Base-by-base conservation (phyloP, 805 yeast genomes). In the Candida glaebosa region DNA sequence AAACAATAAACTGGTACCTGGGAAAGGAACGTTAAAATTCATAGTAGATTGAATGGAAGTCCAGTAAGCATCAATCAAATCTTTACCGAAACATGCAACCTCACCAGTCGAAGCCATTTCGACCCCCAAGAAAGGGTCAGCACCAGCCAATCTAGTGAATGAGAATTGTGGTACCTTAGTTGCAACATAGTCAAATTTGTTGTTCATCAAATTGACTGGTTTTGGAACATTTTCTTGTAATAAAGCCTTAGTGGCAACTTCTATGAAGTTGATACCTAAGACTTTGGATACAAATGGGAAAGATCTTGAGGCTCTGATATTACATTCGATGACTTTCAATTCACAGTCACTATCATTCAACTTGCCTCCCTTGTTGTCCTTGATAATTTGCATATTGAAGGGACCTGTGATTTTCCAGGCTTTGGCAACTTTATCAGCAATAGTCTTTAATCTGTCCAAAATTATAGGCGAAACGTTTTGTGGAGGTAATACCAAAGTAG, bases 21-120 rank as follows among this genome's bases (percentile, higher is more conserved):
- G 96, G 59, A 76, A 72, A 48, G 99, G 99, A 38, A 93, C 79
- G 57, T 87, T 77, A 81, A 93, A 93, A 77, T 91, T 91, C 97
- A 90, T 93, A 31, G 96, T 89, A 38, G 96, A 79, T 75, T 93
- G 97, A 56, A 91, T 81, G 12, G 98, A 84, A 34, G 97, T 84
- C 98, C 98, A 93, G 78, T 93, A 93, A 26, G 98, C 96, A 68
- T 93, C 98, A 42, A 76, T 56, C 48, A 84, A 64, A 65, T 87
- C 84, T 47, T 73, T 73, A 54, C 99, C 99, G 61, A 93, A 93
- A 62, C 96, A 87, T 22, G 99, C 99, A 61, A 93, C 86, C 71
- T 93, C 99, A 67, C 99, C 99, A 39, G 99, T 93, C 9, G 98
- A 90, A 5, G 98, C 84, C 99, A 93, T 93, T 73, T 93, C 99